A percentile compares a stretch with the other conserved stretches of the same genome.
These are phyloP conservation scores for Solanum tarijense DNA, from an alignment of 257 asterid genomes.

Conservation along the genomic window DNA sequence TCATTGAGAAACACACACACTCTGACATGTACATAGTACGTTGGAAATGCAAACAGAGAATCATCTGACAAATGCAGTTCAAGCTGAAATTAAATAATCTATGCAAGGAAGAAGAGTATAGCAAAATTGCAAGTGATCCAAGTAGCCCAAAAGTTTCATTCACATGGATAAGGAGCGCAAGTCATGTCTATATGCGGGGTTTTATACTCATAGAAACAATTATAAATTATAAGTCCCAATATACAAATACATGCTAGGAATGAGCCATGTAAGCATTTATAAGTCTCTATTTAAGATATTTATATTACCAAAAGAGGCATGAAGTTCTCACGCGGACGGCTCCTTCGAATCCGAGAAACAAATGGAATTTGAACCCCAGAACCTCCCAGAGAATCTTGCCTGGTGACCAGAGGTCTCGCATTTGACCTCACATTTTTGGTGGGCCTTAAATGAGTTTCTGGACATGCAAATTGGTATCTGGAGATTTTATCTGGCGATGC, in stretches of 20 bases:
- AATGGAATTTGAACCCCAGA: constrained; percentile 77
- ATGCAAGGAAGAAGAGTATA: neutral
- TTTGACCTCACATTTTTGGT: constrained; percentile 28
- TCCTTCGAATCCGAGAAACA: constrained; percentile 71
- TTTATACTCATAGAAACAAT: neutral
- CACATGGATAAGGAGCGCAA: neutral
- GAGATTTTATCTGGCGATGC: constrained; percentile 19
- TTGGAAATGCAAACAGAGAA: neutral
- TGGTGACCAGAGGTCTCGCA: constrained; percentile 41
- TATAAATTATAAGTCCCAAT: neutral
- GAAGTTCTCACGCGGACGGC: constrained; percentile 90
- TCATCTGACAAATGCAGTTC: neutral
- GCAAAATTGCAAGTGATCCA: neutral
- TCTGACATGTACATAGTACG: neutral
- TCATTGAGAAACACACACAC: neutral
- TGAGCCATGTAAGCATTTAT: neutral
- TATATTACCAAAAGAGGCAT: constrained; percentile 63
- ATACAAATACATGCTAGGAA: neutral
- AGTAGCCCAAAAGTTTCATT: neutral
- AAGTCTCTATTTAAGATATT: neutral
- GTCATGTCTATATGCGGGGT: neutral
- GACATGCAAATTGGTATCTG: constrained; percentile 20
- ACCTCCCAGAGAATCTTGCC: constrained; percentile 83
- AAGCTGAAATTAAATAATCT: neutral
- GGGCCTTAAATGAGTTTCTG: constrained; percentile 25